Base-by-base conservation (phyloP, 108 stramenopile genomes). In the Cyclotella distinguenda region DNA sequence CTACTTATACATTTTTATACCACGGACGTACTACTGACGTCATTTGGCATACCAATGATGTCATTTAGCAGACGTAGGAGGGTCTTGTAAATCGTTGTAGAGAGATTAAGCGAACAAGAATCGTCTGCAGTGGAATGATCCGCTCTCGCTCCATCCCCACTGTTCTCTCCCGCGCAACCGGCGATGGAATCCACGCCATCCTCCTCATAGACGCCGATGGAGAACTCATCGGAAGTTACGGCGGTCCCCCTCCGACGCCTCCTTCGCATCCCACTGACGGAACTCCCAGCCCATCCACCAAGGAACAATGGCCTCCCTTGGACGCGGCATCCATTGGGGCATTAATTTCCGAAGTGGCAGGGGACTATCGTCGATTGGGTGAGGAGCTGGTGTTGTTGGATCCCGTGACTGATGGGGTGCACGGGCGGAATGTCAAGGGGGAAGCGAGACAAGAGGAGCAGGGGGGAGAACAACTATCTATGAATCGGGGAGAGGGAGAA, bases 81-180 rank as follows among this genome's bases (percentile, higher is more conserved):
- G n/a, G n/a, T n/a, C n/a, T n/a, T n/a, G n/a, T n/a, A n/a, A 9
- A 33, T 27, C 53, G 11, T 1, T 32, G 16, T 35, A 19, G 35
- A 39, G 36, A 58, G 38, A 38, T 8, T 38, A 12, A 38, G 38
- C 8, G 38, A 38, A 12, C 8, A 38, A 8, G 8, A 12, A 38
- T 10, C 8, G 38, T 38, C 10, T 21, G 18, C 18, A 39, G n/a
- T 36, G 69, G 11, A 48, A 93, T 93, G 91, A 83, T 93, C 49
- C 83, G 91, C 32, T 87, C 91, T 3, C 70, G 87, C 56, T 82
- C 83, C 36, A 93, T 93, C 60, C 85, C 87, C 13, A 59, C 77
- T 33, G 69, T 93, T n/a, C 71, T 93, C 44, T 68, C 73, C 55
- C 82, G 88, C 25, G 86, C 86, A 31, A 75, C 82, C 23, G 88